Evolutionary conservation across 2,329 filamentous ascomycete species (phyloP).

Genomic region (Calonectria pauciramosa): DNA sequence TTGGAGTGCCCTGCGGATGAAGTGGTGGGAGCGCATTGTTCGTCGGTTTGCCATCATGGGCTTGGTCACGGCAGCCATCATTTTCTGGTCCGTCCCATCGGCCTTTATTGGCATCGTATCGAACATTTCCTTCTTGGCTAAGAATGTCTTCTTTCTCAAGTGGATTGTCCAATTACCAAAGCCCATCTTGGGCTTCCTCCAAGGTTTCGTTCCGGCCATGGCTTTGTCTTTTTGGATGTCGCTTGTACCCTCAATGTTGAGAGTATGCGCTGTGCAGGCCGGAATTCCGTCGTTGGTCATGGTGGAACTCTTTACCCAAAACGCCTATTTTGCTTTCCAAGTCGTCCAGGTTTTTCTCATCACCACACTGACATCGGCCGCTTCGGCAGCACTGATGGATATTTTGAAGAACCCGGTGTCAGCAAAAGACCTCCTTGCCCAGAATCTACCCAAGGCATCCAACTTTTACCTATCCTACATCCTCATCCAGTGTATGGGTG

Average conservation of each 20-base stretch:
- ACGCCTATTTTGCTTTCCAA: constrained; percentile 91
- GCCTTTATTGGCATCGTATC: constrained; percentile 88
- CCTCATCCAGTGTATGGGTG: constrained; percentile 88
- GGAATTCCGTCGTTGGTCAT: constrained; percentile 85
- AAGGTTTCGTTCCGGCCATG: constrained; percentile 85
- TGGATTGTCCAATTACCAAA: constrained; percentile 81
- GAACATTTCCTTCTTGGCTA: constrained; percentile 80
- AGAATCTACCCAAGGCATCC: constrained; percentile 83
- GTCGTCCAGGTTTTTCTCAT: constrained; percentile 94
- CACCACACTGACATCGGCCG: constrained; percentile 85
- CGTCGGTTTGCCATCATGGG: constrained; percentile 77
- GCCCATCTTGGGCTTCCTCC: constrained; percentile 84
- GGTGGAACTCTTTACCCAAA: constrained; percentile 91
- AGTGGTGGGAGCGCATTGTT: constrained; percentile 87
- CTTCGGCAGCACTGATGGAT: constrained; percentile 75
- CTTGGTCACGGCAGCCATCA: constrained; percentile 82
- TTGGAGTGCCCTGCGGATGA: constrained; percentile 87
- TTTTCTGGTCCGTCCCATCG: constrained; percentile 87
- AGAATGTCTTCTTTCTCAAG: constrained; percentile 74
- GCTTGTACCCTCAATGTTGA: constrained; percentile 84
- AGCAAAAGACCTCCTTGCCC: constrained; percentile 76
- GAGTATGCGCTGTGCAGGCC: constrained; percentile 81
- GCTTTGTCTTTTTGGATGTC: constrained; percentile 88
- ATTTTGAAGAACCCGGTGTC: constrained; percentile 74
- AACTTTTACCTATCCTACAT: constrained; percentile 98